A percentile compares a stretch with the other conserved stretches of the same genome.
These are phyloP conservation scores for Termitomyces sp. DNA, from an alignment of 768 basidiomycete species.

Conservation along the genomic window DNA sequence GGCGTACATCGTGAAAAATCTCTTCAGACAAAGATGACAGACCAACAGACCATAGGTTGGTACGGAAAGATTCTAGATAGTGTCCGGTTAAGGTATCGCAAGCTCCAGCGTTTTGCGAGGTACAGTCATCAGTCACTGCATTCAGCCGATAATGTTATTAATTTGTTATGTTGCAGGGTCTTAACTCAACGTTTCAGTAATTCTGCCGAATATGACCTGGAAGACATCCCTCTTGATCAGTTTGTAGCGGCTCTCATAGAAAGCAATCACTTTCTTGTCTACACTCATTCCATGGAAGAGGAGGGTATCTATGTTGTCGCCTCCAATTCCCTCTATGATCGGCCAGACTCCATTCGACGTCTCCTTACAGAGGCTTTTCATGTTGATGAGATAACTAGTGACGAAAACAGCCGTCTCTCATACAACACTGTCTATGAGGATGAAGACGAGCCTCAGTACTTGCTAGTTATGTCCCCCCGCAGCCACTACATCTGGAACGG, in stretches of 20 bases:
- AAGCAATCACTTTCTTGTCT: slow-evolving; percentile 90
- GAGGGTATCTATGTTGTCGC: slow-evolving; percentile 93
- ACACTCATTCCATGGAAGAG: slow-evolving; percentile 80
- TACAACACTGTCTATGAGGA: slow-evolving; percentile 38
- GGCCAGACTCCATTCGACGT: slow-evolving; percentile 69
- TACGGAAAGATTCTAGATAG: slow-evolving; percentile 91
- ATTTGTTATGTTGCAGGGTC: slow-evolving; percentile 32
- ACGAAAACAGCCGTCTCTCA: slow-evolving; percentile 42
- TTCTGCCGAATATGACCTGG: slow-evolving; percentile 85
- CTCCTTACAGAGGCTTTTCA: slow-evolving; percentile 86
- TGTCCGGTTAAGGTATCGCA: slow-evolving; percentile 86
- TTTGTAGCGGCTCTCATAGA: slow-evolving; percentile 77
- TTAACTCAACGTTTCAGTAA: slow-evolving; percentile 87
- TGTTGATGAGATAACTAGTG: slow-evolving; percentile 55
- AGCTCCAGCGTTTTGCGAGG: slow-evolving; percentile 91
- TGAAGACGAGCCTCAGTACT: slow-evolving; percentile 63
- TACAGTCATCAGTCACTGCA: slow-evolving; percentile 22
- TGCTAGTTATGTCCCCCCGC: slow-evolving; percentile 82
- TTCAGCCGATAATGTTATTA: not conserved
- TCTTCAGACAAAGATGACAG: slow-evolving; percentile 55
- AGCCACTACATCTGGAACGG: slow-evolving; percentile 91
- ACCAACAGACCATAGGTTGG: slow-evolving; percentile 82
- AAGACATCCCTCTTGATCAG: slow-evolving; percentile 65
- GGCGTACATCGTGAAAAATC: slow-evolving; percentile 19
- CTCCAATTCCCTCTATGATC: slow-evolving; percentile 66